Evolutionary conservation across 2,329 filamentous ascomycete genomes (phyloP).

Genomic region (Paracamarosporium sp.): DNA sequence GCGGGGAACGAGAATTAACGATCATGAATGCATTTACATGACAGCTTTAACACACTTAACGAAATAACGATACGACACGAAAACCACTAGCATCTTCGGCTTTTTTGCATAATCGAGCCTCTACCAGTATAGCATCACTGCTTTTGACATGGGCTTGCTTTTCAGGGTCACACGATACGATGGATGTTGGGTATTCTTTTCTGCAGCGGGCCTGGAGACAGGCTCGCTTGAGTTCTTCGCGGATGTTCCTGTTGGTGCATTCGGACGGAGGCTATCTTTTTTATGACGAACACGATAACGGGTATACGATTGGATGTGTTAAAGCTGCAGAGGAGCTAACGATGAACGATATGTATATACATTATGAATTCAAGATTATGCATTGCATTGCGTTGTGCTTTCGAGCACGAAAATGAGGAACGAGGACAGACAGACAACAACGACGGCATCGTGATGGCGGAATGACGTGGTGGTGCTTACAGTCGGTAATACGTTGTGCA

Average conservation of each 20-base stretch:
- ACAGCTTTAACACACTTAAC: slow-evolving; percentile 23
- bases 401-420: neutral
- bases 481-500: neutral
- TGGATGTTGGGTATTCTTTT: neutral
- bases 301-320: neutral
- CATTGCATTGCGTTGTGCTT: neutral
- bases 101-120: too few species aligned
- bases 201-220: neutral
- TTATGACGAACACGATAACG: neutral
- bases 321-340: neutral
- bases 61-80: slow-evolving; percentile 20
- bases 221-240: neutral
- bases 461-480: neutral
- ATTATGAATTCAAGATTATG: neutral
- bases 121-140: neutral
- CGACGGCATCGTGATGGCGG: neutral
- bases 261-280: neutral
- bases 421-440: too few species aligned
- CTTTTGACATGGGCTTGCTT: neutral
- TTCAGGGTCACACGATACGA: too few species aligned
- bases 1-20: neutral
- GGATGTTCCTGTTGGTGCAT: neutral
- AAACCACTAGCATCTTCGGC: neutral
- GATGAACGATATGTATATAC: neutral
- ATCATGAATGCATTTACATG: slow-evolving; percentile 14